Conservation (phyloP, 352 stramenopile genomes). For the Pythium rishiriense region DNA sequence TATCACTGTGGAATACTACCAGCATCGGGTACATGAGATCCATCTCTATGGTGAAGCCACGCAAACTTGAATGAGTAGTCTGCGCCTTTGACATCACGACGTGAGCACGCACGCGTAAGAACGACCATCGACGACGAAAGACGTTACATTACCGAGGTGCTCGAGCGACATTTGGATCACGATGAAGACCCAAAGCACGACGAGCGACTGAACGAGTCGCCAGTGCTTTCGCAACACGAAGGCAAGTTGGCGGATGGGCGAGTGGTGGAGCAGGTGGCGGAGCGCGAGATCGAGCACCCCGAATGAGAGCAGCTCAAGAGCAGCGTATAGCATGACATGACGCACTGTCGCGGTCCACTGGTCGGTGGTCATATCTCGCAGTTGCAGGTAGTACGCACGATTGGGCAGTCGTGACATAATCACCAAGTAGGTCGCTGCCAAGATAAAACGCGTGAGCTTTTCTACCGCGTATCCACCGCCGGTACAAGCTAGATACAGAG, state of each 20-base stretch:
- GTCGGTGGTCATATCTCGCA: conserved; percentile 6
- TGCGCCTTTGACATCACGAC: not conserved
- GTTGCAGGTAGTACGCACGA: conserved; percentile 24
- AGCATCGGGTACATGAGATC: too few relatives aligned
- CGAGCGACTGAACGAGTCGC: conserved; percentile 26
- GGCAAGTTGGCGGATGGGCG: conserved; percentile 9
- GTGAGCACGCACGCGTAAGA: not conserved
- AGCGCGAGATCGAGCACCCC: not conserved
- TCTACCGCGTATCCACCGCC: not conserved
- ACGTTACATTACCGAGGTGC: conserved; percentile 10
- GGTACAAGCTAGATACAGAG: not conserved
- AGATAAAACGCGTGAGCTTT: not conserved
- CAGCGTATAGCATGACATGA: conserved; percentile 26
- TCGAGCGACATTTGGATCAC: conserved; percentile 23
- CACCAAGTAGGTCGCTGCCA: conserved; percentile 19
- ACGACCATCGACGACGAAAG: not conserved
- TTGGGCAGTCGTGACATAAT: conserved; percentile 25
- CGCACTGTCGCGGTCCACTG: conserved; percentile 1
- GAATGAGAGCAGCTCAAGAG: conserved; percentile 31
- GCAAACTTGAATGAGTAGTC: conserved; percentile 23
- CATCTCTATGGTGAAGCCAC: conserved; percentile 17
- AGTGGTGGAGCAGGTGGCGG: not conserved
- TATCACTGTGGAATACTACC: too few relatives aligned
- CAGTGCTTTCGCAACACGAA: conserved; percentile 36
- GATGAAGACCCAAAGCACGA: conserved; percentile 30